A percentile compares a stretch with the other conserved stretches of the same genome.
Evolutionary conservation across 257 asterid species (phyloP).

Genomic region (Mentha longifolia): DNA sequence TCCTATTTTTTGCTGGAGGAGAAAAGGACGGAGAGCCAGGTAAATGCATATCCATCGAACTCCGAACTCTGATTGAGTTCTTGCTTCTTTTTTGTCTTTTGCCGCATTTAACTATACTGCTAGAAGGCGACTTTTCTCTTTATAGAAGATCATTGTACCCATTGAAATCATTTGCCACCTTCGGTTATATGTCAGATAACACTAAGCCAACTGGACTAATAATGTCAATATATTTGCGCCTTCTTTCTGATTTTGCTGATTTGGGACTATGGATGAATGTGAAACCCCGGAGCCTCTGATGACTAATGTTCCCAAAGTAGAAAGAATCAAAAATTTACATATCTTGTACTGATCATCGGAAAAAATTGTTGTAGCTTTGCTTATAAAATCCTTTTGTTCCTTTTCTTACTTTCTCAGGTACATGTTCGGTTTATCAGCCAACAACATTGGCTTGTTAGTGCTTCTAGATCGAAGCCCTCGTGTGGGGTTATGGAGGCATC

Average conservation of each 20-base stretch:
- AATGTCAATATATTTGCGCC: background rate
- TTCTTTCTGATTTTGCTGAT: background rate
- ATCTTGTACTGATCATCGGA: background rate
- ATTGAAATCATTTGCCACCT: background rate
- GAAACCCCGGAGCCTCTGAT: background rate
- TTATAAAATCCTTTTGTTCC: background rate
- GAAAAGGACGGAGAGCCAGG: slow-evolving; percentile 75
- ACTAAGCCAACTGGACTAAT: background rate
- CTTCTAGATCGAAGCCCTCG: slow-evolving; percentile 76
- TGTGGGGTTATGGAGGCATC: slow-evolving; percentile 65
- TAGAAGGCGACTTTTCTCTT: background rate
- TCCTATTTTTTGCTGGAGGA: slow-evolving; percentile 75
- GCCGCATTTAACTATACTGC: background rate
- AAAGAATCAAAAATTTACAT: background rate
- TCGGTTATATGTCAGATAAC: background rate
- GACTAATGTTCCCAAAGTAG: background rate
- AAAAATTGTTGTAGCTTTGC: background rate
- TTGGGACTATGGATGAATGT: background rate
- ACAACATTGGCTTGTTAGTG: slow-evolving; percentile 68
- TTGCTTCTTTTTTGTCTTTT: background rate
- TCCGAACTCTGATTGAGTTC: background rate
- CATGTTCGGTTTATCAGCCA: slow-evolving; percentile 73
- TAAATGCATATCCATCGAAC: slow-evolving; percentile 42
- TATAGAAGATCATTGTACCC: background rate
- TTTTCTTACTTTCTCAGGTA: slow-evolving; percentile 56